phyloP scores from a whole-genome alignment of 108 stramenopile genomes.

The Asterionellopsis glacialis region DNA sequence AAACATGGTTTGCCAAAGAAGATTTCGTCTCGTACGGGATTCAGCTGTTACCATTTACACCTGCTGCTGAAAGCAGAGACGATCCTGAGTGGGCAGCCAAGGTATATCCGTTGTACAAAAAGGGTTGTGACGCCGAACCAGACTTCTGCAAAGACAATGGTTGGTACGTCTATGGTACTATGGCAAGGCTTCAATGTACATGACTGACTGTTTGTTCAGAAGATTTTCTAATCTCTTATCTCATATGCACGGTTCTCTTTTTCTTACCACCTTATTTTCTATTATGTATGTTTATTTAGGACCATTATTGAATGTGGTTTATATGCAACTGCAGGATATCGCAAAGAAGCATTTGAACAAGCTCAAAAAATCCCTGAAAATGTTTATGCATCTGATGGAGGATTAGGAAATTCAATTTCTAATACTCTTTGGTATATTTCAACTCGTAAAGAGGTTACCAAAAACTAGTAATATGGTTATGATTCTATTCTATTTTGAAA shows the following conservation, averaged over 20 bases:
- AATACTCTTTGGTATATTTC: constrained; percentile 80
- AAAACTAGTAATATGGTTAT: too few species aligned
- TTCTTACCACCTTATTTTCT: too few species aligned
- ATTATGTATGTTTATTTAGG: constrained; percentile 26
- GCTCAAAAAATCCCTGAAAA: constrained; percentile 38
- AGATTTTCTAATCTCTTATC: too few species aligned
- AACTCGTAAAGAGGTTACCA: constrained; percentile 37
- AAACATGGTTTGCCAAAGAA: constrained; percentile 71
- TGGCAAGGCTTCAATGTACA: constrained; percentile 40
- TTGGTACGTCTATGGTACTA: too few species aligned
- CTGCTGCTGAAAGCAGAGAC: constrained; percentile 79
- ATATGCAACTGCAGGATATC: constrained; percentile 69
- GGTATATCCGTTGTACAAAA: constrained; percentile 69
- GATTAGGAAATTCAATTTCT: constrained; percentile 63
- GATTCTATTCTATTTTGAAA: too few species aligned
- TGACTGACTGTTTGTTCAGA: too few species aligned
- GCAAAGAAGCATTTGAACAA: constrained; percentile 42
- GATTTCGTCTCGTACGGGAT: constrained; percentile 72
- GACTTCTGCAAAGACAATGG: constrained; percentile 38
- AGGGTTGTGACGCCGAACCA: constrained; percentile 47
- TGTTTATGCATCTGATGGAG: constrained; percentile 60
- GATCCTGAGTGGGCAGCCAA: constrained; percentile 69
- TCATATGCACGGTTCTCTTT: too few species aligned
- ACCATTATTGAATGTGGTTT: constrained; percentile 49
- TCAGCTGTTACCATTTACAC: constrained; percentile 84